Percentiles rank a stretch among this genome's conserved stretches.
Conservation (phyloP, 768 basidiomycete genomes). For the Phaeolepiota aurea region DNA sequence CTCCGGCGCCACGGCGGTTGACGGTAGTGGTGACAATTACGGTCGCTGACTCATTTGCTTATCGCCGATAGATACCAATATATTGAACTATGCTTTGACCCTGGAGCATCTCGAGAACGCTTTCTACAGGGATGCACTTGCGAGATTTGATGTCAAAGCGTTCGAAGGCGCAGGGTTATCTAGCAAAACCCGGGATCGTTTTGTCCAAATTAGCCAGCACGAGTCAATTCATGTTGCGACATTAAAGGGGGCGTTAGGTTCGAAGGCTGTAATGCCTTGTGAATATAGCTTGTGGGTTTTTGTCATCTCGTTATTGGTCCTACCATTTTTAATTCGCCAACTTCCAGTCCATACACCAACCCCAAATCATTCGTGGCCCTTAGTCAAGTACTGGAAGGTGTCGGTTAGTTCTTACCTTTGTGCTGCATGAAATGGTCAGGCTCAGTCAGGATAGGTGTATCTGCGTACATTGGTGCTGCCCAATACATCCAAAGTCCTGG, state of each 20-base stretch:
- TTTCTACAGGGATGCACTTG: slow-evolving; percentile 37
- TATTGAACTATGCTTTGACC: slow-evolving; percentile 40
- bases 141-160: slow-evolving; percentile 32
- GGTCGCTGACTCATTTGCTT: background rate
- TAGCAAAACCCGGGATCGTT: slow-evolving; percentile 38
- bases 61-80: slow-evolving; percentile 14
- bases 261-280: slow-evolving; percentile 39
- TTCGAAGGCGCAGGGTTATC: slow-evolving; percentile 41
- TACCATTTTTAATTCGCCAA: background rate
- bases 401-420: no score
- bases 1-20: background rate
- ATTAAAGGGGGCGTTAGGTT: slow-evolving; percentile 29
- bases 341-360: slow-evolving; percentile 32
- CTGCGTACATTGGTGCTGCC: background rate
- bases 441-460: no score
- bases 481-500: slow-evolving; percentile 12
- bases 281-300: slow-evolving; percentile 47
- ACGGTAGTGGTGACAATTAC: background rate
- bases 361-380: slow-evolving; percentile 39
- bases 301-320: slow-evolving; percentile 2
- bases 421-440: no score
- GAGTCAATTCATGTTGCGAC: slow-evolving; percentile 48
- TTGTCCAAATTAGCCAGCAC: slow-evolving; percentile 45
- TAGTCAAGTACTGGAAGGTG: slow-evolving; percentile 45
- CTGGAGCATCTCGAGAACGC: slow-evolving; percentile 39